Base-by-base conservation (phyloP, 768 basidiomycete genomes). In the Tricholoma bakamatsutake region DNA sequence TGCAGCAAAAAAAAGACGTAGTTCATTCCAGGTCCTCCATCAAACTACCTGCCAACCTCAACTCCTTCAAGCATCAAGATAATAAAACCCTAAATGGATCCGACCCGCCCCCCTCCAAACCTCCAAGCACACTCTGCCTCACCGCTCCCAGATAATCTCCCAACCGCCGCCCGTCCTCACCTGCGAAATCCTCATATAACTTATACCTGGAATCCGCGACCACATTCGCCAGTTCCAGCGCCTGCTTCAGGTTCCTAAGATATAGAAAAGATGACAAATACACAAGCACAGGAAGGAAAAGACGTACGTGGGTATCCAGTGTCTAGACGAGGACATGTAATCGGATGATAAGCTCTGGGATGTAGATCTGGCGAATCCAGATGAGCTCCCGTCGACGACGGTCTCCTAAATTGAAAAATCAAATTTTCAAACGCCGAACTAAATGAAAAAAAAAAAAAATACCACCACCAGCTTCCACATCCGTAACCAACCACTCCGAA, bases 291-390 rank as follows among this genome's bases (percentile, higher is more conserved):
- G 28, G 34, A 28, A 4, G 42, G 40, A 13, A 39, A n/a, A 15
- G 28, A 76, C 85, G 51, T 61, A 89, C 93, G 81, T 79, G 47
- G 87, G 83, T 40, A 93, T 76, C 18, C 81, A 71, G 9, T 75
- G 68, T 7, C 84, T 74, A 5, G 93, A 91, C 33, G 50, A 87
- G 72, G 43, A 80, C 18, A 15, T 47, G 46, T 30, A 47, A 17
- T 3, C 92, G 84, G 59, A 98, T 78, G 61, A 98, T 83, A 18
- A 98, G 77, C 66, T 97, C 93, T 0, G 94, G 96, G 24, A 97
- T 76, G 69, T 88, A 95, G 30, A 95, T 83, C 63, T 93, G 87
- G 40, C 94, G 83, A 51, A 96, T 88, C n/a, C 88, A 82, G 11
- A 80, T 71, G 46, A 96, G 79, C 58, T 95, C 91, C 18, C 75